Percentiles rank a stretch among this genome's conserved stretches.
These are phyloP conservation scores for Kwoniella sp. DNA, from an alignment of 768 basidiomycete species.

Conservation along the genomic window DNA sequence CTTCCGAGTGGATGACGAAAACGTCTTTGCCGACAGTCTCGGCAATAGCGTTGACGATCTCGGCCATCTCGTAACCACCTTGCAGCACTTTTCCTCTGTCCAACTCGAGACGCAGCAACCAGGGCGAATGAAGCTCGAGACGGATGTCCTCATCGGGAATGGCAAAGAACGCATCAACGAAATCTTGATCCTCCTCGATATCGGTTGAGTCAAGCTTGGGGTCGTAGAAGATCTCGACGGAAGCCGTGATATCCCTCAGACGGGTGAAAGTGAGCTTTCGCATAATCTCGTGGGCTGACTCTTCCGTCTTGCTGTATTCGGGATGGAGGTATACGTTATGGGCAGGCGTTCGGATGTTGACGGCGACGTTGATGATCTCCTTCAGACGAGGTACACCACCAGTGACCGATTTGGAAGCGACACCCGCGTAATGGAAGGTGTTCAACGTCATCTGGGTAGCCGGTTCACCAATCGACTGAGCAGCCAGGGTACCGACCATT, in stretches of 20 bases:
- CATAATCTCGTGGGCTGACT: constrained; percentile 51
- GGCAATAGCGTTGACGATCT: constrained; percentile 88
- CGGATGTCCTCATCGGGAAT: constrained; percentile 97
- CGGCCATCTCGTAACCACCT: constrained; percentile 91
- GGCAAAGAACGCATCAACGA: constrained; percentile 98
- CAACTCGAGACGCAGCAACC: constrained; percentile 94
- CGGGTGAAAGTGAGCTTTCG: constrained; percentile 80
- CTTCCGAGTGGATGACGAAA: constrained; percentile 98
- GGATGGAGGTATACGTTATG: constrained; percentile 72
- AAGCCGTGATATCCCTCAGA: constrained; percentile 86
- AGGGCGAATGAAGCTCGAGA: constrained; percentile 87
- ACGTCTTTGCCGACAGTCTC: constrained; percentile 94
- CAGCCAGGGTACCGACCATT: constrained; percentile 97
- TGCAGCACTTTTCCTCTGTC: constrained; percentile 98
- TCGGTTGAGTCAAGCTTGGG: constrained; percentile 87
- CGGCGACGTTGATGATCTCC: constrained; percentile 98
- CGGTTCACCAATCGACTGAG: constrained; percentile 98
- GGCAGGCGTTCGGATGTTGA: constrained; percentile 97
- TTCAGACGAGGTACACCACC: constrained; percentile 98
- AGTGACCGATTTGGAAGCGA: constrained; percentile 99
- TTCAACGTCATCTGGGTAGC: constrained; percentile 99
- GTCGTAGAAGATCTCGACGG: constrained; percentile 98
- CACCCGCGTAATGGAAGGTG: constrained; percentile 99
- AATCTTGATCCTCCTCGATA: constrained; percentile 92
- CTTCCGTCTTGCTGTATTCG: constrained; percentile 67